Percentiles rank a stretch among this genome's conserved stretches.
Evolutionary conservation across 2,329 filamentous ascomycete genomes (phyloP).

Genomic region (Eutypa lata): DNA sequence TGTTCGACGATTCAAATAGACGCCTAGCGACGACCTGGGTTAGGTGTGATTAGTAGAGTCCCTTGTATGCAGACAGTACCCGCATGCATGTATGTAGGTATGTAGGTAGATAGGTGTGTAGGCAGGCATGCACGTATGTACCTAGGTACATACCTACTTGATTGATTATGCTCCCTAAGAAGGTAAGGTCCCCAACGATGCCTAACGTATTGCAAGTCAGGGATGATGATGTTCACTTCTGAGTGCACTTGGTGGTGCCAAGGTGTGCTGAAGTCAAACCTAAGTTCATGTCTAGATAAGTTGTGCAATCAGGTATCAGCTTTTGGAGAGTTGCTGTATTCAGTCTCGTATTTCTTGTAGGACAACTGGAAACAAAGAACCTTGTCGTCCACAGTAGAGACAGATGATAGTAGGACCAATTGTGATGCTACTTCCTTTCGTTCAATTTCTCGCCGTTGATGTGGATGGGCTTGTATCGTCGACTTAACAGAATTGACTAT

Average conservation of each 20-base stretch:
- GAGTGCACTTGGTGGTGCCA: not conserved
- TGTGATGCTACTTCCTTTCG: not conserved
- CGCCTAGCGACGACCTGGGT: no score
- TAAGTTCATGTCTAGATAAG: not conserved
- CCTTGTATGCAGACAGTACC: no score
- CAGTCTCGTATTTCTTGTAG: not conserved
- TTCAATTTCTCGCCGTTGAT: not conserved
- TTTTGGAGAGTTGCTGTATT: not conserved
- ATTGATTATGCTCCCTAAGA: no score
- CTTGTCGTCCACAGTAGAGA: not conserved
- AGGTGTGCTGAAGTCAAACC: not conserved
- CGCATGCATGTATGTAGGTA: not conserved
- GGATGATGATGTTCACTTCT: not conserved
- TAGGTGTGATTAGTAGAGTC: no score
- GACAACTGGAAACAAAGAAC: not conserved
- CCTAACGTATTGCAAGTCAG: no score
- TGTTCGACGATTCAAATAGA: no score
- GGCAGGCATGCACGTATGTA: not conserved
- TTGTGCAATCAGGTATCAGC: not conserved
- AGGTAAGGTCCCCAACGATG: no score
- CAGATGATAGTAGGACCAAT: not conserved
- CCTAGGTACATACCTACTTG: not conserved
- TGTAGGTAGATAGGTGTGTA: not conserved
- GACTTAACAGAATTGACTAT: not conserved
- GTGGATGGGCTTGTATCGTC: not conserved